Base-by-base conservation (phyloP, 148 eudicot genomes). In the Rhododendron vialii region DNA sequence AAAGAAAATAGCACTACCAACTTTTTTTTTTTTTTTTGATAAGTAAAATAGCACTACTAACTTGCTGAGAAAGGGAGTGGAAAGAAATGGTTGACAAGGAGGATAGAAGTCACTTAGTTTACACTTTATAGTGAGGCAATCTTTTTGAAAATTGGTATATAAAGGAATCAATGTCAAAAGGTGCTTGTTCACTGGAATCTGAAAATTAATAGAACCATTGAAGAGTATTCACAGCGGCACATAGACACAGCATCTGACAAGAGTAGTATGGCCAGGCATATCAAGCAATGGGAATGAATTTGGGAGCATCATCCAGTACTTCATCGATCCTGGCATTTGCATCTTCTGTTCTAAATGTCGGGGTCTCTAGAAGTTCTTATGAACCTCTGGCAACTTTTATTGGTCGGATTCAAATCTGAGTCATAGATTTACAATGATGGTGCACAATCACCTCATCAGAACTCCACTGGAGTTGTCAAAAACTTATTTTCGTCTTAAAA, bases 221-320 rank as follows among this genome's bases (percentile, higher is more conserved):
- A 80, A 13, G 10, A 80, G 22, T 7, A 48, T 80, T 11, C 20
- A 26, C 38, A 80, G 15, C 3, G 12, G 65, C 47, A 28, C 57
- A 18, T 61, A 33, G 35, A n/a, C 47, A 51, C 53, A 20, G 83
- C 75, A 69, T 69, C 75, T 69, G 7, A 30, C 36, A 3, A 69
- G 75, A 30, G 75, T 28, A 65, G 33, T 8, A 65, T n/a, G 30
- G 75, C 1, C 45, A 41, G 45, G 45, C 18, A 26, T 28, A 13
- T 28, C 14, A 69, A 69, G 75, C 75, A 69, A 14, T 26, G 75
- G 67, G 43, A 53, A 81, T 55, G 83, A 81, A 55, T 33, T 36
- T 53, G 38, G 83, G 83, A 81, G 45, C 38, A 55, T 81, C 67
- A 43, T 81, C 81, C 67, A 55, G 28, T 55, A 55, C 61, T 43